phyloP scores from a whole-genome alignment of 2,329 filamentous ascomycete species.

The Aspergillus sp. region DNA sequence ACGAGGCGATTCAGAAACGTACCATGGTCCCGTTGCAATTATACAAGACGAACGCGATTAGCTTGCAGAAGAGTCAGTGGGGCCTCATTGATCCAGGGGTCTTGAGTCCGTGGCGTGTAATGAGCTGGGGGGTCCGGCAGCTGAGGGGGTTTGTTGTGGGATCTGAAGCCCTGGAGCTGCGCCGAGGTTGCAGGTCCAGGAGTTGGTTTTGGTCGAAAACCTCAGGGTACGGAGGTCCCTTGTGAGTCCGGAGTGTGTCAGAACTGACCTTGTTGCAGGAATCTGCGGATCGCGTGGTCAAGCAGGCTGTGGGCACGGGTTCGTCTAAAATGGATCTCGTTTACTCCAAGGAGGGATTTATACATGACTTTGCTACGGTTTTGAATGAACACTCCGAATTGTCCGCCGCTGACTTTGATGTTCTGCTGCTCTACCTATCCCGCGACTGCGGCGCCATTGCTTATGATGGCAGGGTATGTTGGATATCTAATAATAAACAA shows the following conservation, averaged over 20 bases:
- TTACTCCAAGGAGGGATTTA: conserved; percentile 58
- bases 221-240: conserved; percentile 40
- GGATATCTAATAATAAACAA: conserved; percentile 2
- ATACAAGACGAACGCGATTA: conserved; percentile 57
- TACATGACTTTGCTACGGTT: conserved; percentile 46
- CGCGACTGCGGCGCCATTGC: conserved; percentile 52
- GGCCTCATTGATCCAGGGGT: conserved; percentile 32
- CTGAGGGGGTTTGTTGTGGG: conserved; percentile 51
- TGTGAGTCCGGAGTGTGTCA: conserved; percentile 6
- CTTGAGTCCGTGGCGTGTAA: conserved; percentile 57
- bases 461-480: conserved; percentile 38
- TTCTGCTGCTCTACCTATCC: conserved; percentile 60
- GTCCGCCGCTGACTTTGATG: conserved; percentile 56
- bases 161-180: conserved; percentile 18
- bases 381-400: conserved; percentile 43
- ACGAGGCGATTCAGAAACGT: conserved; percentile 60
- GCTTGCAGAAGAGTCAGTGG: conserved; percentile 64
- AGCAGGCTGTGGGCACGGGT: conserved; percentile 34
- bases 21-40: conserved; percentile 62
- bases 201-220: conserved; percentile 45
- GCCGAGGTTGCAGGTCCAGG: conserved; percentile 29
- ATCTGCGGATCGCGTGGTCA: conserved; percentile 46
- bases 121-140: conserved; percentile 67
- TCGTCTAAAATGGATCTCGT: conserved; percentile 54
- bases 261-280: conserved; percentile 26